These are phyloP conservation scores for Diaporthe sp. DNA, from an alignment of 2,329 filamentous ascomycete species.

Conservation along the genomic window DNA sequence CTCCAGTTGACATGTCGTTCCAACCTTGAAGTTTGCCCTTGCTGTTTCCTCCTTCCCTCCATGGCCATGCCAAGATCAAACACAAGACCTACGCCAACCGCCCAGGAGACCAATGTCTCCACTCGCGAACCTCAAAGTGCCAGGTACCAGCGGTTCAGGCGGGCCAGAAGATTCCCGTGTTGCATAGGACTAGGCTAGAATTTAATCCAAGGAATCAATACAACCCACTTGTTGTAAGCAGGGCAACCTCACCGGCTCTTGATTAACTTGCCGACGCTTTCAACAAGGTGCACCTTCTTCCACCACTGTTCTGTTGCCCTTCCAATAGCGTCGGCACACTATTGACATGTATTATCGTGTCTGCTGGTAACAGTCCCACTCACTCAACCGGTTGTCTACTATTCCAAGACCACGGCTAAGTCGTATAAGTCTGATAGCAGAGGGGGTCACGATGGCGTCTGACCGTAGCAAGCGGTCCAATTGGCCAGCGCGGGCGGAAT, in stretches of 20 bases:
- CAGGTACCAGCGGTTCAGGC: neutral
- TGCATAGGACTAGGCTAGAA: neutral
- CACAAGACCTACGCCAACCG: slow-evolving; percentile 3
- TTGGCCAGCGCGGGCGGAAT: slow-evolving; percentile 11
- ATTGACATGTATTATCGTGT: neutral
- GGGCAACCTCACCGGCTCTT: neutral
- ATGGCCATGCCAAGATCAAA: slow-evolving; percentile 8
- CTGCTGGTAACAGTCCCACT: neutral
- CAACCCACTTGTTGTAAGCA: neutral
- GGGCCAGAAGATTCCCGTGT: neutral
- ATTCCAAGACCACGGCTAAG: neutral
- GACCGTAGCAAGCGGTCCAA: neutral
- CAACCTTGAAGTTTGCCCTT: too few species aligned
- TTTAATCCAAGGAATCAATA: neutral
- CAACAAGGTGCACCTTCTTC: too few species aligned
- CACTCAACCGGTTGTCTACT: neutral
- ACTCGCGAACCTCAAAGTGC: neutral
- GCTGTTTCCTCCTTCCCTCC: slow-evolving; percentile 10
- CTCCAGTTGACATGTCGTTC: neutral
- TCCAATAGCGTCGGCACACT: neutral
- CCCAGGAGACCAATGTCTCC: neutral
- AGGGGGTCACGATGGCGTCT: slow-evolving; percentile 16
- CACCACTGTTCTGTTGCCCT: neutral
- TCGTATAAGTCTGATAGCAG: slow-evolving; percentile 24
- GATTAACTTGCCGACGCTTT: neutral